Percentiles rank a stretch among this genome's conserved stretches.
Evolutionary conservation across 208 protist species (phyloP).

Genomic region (Leptomonas pyrrhocoris): DNA sequence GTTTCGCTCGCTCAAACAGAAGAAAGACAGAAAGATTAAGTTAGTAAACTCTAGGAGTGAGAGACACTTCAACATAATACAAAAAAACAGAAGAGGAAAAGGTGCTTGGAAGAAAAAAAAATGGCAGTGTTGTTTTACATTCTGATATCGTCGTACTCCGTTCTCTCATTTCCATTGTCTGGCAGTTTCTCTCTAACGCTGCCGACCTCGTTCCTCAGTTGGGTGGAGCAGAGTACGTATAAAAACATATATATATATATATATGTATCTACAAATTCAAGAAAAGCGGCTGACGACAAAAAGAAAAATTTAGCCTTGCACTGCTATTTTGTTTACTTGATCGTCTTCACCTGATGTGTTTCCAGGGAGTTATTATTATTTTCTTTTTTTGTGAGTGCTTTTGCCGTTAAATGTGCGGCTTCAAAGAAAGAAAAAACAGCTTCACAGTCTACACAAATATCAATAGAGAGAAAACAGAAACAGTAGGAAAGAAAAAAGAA

Average conservation of each 20-base stretch:
- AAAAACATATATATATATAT: too few species aligned
- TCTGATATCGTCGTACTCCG: background rate
- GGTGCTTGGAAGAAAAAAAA: background rate
- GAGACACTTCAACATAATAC: background rate
- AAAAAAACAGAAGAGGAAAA: background rate
- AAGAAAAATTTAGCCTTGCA: conserved; percentile 1
- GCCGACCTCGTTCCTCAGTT: background rate
- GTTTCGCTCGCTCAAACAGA: too few species aligned
- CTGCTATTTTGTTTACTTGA: background rate
- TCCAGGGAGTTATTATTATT: background rate
- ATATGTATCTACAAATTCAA: too few species aligned
- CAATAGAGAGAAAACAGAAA: background rate
- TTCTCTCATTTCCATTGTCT: background rate
- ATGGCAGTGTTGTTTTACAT: conserved; percentile 2
- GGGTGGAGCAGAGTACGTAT: background rate
- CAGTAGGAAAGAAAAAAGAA: background rate
- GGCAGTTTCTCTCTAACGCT: background rate
- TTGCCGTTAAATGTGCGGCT: background rate
- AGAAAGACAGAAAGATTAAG: background rate
- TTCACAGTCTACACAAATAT: background rate
- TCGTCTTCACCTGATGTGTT: background rate
- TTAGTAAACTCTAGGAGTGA: background rate
- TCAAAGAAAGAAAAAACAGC: background rate
- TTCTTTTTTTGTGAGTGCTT: background rate
- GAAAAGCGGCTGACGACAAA: background rate